phyloP scores from a whole-genome alignment of 202 grass and related monocot species.

The Carex arenaria region DNA sequence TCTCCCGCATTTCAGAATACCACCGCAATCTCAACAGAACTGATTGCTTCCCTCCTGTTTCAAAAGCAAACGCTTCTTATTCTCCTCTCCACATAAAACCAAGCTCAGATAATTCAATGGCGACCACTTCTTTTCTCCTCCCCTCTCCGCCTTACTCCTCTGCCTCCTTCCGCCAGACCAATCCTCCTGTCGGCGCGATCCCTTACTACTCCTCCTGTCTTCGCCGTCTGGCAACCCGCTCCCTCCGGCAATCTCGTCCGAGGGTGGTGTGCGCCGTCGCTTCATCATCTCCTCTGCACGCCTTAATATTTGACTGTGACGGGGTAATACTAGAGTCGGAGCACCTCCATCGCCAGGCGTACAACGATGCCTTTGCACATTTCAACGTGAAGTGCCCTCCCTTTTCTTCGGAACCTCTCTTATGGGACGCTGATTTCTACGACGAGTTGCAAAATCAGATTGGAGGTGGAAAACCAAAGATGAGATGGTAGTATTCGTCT shows the following conservation, averaged over 20 bases:
- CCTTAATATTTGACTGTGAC: constrained; percentile 94
- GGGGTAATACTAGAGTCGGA: constrained; percentile 93
- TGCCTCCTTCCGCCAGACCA: not conserved
- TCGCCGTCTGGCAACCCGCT: not conserved
- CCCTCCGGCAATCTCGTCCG: constrained; percentile 11
- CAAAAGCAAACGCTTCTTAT: not conserved
- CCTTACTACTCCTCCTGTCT: not conserved
- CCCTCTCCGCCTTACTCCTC: constrained; percentile 3
- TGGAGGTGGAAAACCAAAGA: constrained; percentile 94
- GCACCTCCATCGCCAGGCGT: constrained; percentile 90
- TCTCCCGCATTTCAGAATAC: not conserved
- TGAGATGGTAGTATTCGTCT: constrained; percentile 60
- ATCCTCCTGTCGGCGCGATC: not conserved
- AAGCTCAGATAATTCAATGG: constrained; percentile 36
- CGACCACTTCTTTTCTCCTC: constrained; percentile 40
- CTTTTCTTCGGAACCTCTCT: constrained; percentile 31
- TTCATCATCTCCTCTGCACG: constrained; percentile 39
- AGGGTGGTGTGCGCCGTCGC: constrained; percentile 31
- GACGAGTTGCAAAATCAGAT: constrained; percentile 77
- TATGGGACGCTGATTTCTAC: constrained; percentile 72
- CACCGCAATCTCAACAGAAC: not conserved
- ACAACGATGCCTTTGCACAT: constrained; percentile 86
- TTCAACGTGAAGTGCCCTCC: constrained; percentile 62
- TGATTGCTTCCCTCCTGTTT: not conserved
- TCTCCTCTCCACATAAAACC: constrained; percentile 5